A percentile compares a stretch with the other conserved stretches of the same genome.
phyloP scores from a whole-genome alignment of 192 early-diverging fungal genomes.

The Mortierella hygrophila region DNA sequence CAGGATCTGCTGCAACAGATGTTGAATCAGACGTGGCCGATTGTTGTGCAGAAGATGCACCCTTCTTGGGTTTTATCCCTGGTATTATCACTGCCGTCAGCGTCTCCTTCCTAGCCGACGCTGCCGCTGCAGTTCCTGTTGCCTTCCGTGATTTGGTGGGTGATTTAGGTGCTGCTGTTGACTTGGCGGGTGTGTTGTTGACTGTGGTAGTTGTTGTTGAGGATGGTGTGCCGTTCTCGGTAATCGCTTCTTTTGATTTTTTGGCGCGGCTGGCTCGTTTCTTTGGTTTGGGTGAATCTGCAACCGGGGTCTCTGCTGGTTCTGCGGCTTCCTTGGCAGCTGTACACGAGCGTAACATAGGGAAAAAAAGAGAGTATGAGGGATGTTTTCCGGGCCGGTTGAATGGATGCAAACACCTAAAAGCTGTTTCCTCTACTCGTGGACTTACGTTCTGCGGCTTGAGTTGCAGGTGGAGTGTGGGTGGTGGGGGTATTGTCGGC shows the following conservation, averaged over 20 bases:
- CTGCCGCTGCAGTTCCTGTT: neutral
- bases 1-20: neutral
- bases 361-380: neutral
- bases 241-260: constrained; percentile 4
- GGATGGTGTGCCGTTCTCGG: neutral
- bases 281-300: constrained; percentile 13
- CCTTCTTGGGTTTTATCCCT: neutral
- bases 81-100: neutral
- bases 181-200: neutral
- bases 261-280: constrained; percentile 21
- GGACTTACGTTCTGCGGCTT: neutral
- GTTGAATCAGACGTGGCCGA: neutral
- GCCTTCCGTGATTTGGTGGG: neutral
- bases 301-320: neutral
- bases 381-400: neutral
- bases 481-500: neutral
- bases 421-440: neutral
- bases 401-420: neutral
- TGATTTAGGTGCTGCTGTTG: neutral
- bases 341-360: neutral
- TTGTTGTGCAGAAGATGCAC: neutral
- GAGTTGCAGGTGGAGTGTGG: neutral
- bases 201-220: neutral
- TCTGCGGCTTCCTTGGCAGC: neutral
- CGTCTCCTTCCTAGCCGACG: neutral